Conservation (phyloP, 805 yeast genomes). For the Suhomyces kilbournensis region DNA sequence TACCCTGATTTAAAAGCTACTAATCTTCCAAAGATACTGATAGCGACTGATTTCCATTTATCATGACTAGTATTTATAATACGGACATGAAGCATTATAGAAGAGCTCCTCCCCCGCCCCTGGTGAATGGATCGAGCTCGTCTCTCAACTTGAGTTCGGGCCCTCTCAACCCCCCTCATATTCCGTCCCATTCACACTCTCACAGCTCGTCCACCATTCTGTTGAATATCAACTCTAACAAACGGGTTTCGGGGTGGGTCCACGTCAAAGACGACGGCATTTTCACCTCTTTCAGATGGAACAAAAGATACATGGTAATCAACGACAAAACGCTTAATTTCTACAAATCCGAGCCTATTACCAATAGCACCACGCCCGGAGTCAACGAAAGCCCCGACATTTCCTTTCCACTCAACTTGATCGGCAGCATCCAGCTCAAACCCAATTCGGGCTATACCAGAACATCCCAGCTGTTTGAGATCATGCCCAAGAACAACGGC, state of each 20-base stretch:
- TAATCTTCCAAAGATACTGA: no score
- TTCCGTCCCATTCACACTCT: neutral
- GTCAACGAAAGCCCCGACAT: conserved; percentile 31
- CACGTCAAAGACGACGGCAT: conserved; percentile 87
- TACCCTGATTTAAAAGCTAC: no score
- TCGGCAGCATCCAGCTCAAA: conserved; percentile 52
- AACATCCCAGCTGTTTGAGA: conserved; percentile 66
- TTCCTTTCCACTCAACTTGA: conserved; percentile 37
- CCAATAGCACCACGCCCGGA: conserved; percentile 49
- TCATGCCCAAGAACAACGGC: conserved; percentile 51
- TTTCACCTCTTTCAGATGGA: conserved; percentile 85
- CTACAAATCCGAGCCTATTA: conserved; percentile 59
- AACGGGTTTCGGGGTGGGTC: conserved; percentile 73
- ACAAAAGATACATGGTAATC: conserved; percentile 76
- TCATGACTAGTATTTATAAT: conserved; percentile 40
- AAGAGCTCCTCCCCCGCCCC: conserved; percentile 46
- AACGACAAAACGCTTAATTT: conserved; percentile 73
- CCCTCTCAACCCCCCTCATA: neutral
- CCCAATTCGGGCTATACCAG: conserved; percentile 45
- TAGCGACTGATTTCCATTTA: no score
- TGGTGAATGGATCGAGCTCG: neutral
- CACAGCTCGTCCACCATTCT: conserved; percentile 8
- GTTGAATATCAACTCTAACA: conserved; percentile 22
- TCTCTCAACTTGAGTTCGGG: neutral
- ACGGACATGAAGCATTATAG: conserved; percentile 41